Evolutionary conservation across 345 rosid genomes (phyloP), one percentile per base, ranked within the genome.

Genomic region (Theobroma cacao): DNA sequence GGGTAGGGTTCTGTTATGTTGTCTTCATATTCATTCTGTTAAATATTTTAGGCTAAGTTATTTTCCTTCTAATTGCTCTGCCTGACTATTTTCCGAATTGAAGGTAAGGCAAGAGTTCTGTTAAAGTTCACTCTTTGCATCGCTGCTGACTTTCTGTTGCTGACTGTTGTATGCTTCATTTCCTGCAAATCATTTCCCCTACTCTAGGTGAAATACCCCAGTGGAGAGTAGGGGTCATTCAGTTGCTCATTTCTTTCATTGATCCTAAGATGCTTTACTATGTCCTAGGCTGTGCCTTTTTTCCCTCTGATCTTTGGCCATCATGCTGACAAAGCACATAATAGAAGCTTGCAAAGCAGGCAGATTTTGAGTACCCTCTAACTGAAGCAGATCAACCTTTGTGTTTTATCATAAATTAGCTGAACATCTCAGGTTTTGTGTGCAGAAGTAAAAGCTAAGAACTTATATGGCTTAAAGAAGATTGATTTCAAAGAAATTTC

Each of bases 1-100:
- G 87, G 94, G 97, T 94, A 82, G 62, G 53, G 28, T 12, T 75
- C 60, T 70, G 72, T 79, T 53, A 75, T 28, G 24, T 81, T 3
- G n/a, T 0, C 18, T 74, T 10, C 30, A 43, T 75, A 30, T 40
- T 58, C 28, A 26, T 4, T 45, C 41, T 28, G 60, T 36, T 15
- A 28, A 30, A 2, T 7, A 2, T 69, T 13, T 64, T 20, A 53
- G 59, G 26, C 59, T 45, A 4, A 34, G 10, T 8, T 52, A 7
- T 59, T 59, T 7, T 26, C 17, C 34, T 59, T 26, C 34, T 24
- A 3, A n/a, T 24, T 59, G 34, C 64, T 11, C 11, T 53, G 10
- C 24, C 58, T 53, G 26, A n/a, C 8, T 53, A 6, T 53, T 53
- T 4, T 20, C 0, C 59, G 7, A 6, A 5, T 5, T 20, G n/a